These are phyloP conservation scores for Chaetomium sp. DNA, from an alignment of 2,329 filamentous ascomycete genomes.

Conservation along the genomic window DNA sequence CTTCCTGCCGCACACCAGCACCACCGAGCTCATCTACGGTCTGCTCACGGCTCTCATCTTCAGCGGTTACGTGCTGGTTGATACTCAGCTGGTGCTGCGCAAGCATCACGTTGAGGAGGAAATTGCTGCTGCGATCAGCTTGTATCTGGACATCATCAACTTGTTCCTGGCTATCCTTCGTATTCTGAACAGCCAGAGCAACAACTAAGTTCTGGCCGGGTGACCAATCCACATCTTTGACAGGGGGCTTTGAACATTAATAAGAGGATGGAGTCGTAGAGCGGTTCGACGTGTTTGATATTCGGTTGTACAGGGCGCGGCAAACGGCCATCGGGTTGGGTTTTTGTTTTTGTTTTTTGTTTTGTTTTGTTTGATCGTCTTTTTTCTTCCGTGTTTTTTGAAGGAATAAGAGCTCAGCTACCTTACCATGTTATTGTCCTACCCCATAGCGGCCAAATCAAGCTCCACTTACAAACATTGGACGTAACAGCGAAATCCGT, in stretches of 20 bases:
- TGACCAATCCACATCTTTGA: not conserved
- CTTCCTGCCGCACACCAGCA: conserved; percentile 81
- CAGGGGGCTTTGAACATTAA: not conserved
- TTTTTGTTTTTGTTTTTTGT: not conserved
- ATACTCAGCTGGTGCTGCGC: conserved; percentile 91
- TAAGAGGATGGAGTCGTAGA: too few relatives aligned
- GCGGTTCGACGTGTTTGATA: too few relatives aligned
- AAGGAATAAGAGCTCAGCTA: too few relatives aligned
- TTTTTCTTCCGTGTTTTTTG: not conserved
- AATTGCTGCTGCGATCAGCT: conserved; percentile 87
- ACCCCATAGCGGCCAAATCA: too few relatives aligned
- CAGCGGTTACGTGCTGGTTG: conserved; percentile 88
- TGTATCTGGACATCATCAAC: conserved; percentile 96
- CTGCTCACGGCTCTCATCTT: conserved; percentile 80
- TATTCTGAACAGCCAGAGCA: conserved; percentile 92
- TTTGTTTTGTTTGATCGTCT: not conserved
- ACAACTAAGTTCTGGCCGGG: conserved; percentile 56
- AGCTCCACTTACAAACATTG: too few relatives aligned
- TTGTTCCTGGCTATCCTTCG: conserved; percentile 91
- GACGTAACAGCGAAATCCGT: too few relatives aligned
- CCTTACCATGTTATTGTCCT: too few relatives aligned
- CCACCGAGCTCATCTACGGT: conserved; percentile 79
- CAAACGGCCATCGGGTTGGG: not conserved
- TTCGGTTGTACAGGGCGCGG: too few relatives aligned
- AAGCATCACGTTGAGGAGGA: conserved; percentile 98